Base-by-base conservation (phyloP, 2,329 filamentous ascomycete genomes). In the Calonectria pauciramosa region DNA sequence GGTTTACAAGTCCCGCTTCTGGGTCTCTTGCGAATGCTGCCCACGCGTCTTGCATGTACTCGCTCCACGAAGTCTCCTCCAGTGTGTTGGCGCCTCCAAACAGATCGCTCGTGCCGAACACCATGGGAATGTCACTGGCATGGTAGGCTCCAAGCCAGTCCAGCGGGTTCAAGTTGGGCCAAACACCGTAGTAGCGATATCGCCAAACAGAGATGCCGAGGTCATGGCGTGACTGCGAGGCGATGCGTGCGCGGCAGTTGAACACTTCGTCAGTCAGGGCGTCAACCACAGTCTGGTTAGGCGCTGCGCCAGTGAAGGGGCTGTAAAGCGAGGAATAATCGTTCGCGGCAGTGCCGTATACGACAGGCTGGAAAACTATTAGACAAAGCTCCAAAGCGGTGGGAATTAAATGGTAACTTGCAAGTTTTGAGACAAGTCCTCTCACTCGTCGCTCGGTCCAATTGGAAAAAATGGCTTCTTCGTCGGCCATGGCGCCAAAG, bases 131-230 rank as follows among this genome's bases (percentile, higher is more conserved):
- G 11, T 56, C 60, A 23, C 69, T 66, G 11, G 69, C 44, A 18
- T 71, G 69, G 28, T 66, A 71, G 34, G 69, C 69, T 28, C 69
- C 60, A 28, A 71, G 60, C 60, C 47, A 71, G 18, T 52, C 28
- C 34, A 66, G 30, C 4, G 69, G 69, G 14, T 71, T 71, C 34
- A 66, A 9, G 49, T 71, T 71, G 26, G 69, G 69, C 56, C 60
- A 65, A 2, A 54, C 69, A 20, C 70, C 70, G 10, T 56, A 67
- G 51, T 72, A 72, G 6, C 70, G 63, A 28, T 72, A 72, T 49
- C 70, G 34, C 70, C 70, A 72, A 16, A 67, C 60, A 20, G 70
- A 49, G 11, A 72, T 59, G 18, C 49, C 41, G 11, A 59, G 36
- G 13, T 59, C 32, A 20, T 68, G 66, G 28, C 66, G 66, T 4